Conservation (phyloP, 2,329 filamentous ascomycete species). For the Cercospora canescens region DNA sequence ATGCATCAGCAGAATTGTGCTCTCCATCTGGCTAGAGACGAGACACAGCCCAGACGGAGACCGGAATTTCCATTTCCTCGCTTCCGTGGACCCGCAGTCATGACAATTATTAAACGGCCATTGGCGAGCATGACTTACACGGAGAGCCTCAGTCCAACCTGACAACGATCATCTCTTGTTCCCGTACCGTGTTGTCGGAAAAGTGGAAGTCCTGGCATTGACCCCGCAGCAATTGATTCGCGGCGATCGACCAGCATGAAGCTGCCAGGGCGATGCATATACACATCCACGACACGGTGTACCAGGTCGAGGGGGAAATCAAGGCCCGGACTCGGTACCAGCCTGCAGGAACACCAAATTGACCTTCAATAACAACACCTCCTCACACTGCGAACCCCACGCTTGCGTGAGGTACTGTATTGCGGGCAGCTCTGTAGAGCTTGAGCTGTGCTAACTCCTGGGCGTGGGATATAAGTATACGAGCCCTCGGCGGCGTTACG, state of each 20-base stretch:
- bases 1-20: not conserved
- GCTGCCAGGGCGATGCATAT: not conserved
- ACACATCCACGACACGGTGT: not conserved
- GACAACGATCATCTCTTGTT: not conserved
- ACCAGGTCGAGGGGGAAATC: not conserved
- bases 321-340: slow-evolving; percentile 7
- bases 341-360: slow-evolving; percentile 14
- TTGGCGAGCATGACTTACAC: not conserved
- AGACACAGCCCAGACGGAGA: not conserved
- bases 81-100: not conserved
- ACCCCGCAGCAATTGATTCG: slow-evolving; percentile 16
- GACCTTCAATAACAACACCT: slow-evolving; percentile 15
- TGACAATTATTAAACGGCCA: not conserved
- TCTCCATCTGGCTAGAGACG: not conserved
- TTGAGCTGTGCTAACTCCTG: not conserved
- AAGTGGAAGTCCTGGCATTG: slow-evolving; percentile 11
- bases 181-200: slow-evolving; percentile 16
- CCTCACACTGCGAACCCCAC: slow-evolving; percentile 19
- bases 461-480: slow-evolving; percentile 1
- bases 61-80: not conserved
- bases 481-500: not conserved
- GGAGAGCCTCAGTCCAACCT: not conserved
- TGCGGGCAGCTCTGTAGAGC: slow-evolving; percentile 13
- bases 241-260: not conserved
- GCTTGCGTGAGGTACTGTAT: slow-evolving; percentile 8